A percentile compares a stretch with the other conserved stretches of the same genome.
phyloP scores from a whole-genome alignment of 2,329 filamentous ascomycete genomes.

The Botrytis paeoniae region DNA sequence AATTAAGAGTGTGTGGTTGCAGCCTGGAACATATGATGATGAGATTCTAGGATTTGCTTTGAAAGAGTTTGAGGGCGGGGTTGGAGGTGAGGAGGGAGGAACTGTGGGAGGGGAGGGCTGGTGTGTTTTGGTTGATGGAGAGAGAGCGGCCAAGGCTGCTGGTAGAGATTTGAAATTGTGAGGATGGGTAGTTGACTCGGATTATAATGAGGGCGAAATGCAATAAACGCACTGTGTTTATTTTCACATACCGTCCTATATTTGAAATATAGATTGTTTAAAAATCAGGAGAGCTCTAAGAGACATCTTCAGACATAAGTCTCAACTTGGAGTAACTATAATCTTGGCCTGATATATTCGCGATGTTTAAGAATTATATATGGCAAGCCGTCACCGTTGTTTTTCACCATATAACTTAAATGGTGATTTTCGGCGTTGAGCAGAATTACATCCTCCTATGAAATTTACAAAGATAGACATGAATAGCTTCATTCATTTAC shows the following conservation, averaged over 20 bases:
- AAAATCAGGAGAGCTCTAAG: background rate
- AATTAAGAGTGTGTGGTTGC: slow-evolving; percentile 77
- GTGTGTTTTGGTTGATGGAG: slow-evolving; percentile 85
- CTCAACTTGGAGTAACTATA: background rate
- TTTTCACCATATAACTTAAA: too few species aligned
- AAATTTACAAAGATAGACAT: background rate
- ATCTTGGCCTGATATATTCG: background rate
- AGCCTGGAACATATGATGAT: slow-evolving; percentile 84
- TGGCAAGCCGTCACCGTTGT: background rate
- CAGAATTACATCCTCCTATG: background rate
- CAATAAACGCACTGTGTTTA: too few species aligned
- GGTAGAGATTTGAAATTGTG: slow-evolving; percentile 42
- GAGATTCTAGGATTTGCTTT: slow-evolving; percentile 68
- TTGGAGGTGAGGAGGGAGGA: slow-evolving; percentile 55
- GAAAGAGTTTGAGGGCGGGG: slow-evolving; percentile 68
- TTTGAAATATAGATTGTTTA: background rate
- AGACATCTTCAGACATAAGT: background rate
- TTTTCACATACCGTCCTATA: background rate
- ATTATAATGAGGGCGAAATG: background rate
- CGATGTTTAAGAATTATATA: too few species aligned
- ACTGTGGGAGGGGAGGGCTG: slow-evolving; percentile 70
- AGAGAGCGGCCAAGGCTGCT: slow-evolving; percentile 56
- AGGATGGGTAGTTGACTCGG: background rate
- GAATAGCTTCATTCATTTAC: background rate
- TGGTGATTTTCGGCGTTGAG: background rate